Conservation (phyloP, 176 grass and related monocot species). For the Chloris gayana region DNA sequence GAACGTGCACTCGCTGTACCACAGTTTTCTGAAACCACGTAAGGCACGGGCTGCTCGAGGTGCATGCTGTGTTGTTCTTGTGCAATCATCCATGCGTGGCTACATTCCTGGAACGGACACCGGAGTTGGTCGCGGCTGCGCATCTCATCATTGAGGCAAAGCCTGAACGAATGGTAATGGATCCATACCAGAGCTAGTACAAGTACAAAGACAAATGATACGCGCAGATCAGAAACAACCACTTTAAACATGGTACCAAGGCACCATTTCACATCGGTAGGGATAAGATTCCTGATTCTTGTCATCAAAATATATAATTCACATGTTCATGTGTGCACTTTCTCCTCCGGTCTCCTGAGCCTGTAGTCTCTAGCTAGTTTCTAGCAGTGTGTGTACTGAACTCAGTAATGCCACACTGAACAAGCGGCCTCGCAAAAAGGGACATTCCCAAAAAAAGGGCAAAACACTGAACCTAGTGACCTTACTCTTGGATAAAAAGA, state of each 20-base stretch:
- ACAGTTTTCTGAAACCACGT: not conserved
- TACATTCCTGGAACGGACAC: not conserved
- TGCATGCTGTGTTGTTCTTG: not conserved
- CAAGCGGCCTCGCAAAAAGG: not conserved
- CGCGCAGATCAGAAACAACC: not conserved
- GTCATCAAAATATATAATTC: slow-evolving; percentile 9
- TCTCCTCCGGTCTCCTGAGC: not conserved
- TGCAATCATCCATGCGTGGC: not conserved
- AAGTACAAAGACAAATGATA: not conserved
- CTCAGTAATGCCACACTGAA: not conserved
- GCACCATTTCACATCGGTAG: slow-evolving; percentile 4
- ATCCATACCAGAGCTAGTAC: not conserved
- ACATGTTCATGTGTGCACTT: not conserved
- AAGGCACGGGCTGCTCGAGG: not conserved
- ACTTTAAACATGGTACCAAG: slow-evolving; percentile 6
- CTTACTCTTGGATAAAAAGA: not conserved
- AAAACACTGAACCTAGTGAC: not conserved
- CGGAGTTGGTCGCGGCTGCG: not conserved
- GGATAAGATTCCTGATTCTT: slow-evolving; percentile 12
- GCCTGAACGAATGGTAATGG: not conserved
- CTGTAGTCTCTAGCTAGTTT: too few relatives aligned
- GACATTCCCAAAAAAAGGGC: not conserved
- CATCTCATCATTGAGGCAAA: slow-evolving; percentile 9
- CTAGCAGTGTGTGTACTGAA: not conserved
- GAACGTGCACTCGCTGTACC: not conserved